Conservation (phyloP, 192 early-diverging fungal species). For the Funneliformis mosseae region DNA sequence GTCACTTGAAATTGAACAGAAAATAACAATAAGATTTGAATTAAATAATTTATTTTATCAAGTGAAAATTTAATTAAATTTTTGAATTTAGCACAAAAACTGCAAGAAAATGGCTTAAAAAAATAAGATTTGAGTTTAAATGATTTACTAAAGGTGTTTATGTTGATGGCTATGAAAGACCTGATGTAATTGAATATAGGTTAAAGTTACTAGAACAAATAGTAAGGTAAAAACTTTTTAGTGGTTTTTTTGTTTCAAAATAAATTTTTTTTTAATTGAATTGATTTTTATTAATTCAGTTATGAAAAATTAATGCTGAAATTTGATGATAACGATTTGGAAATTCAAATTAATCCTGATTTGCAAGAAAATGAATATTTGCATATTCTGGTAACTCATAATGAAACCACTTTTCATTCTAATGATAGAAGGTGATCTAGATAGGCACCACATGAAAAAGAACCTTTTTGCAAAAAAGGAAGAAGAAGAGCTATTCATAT, state of each 20-base stretch:
- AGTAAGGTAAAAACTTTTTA: background rate
- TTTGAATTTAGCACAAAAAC: background rate
- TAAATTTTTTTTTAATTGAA: background rate
- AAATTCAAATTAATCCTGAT: too few species aligned
- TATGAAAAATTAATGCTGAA: background rate
- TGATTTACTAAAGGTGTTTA: slow-evolving; percentile 11
- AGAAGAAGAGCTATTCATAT: background rate
- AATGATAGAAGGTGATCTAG: slow-evolving; percentile 23
- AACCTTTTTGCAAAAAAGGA: slow-evolving; percentile 31
- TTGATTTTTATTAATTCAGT: background rate
- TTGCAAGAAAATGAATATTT: background rate
- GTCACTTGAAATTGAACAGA: too few species aligned
- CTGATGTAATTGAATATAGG: slow-evolving; percentile 29
- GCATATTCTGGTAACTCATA: slow-evolving; percentile 32
- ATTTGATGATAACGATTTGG: background rate
- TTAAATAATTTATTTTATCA: too few species aligned
- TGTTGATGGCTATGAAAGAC: slow-evolving; percentile 35
- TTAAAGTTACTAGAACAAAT: slow-evolving; percentile 27
- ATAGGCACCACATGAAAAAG: background rate
- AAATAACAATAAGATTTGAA: too few species aligned
- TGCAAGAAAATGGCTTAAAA: slow-evolving; percentile 1
- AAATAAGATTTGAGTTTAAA: slow-evolving; percentile 26
- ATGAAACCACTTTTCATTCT: slow-evolving; percentile 31
- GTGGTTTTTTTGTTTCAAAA: too few species aligned
- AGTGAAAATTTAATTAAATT: too few species aligned